phyloP scores from a whole-genome alignment of 2,329 filamentous ascomycete genomes.

The Colletotrichum sp. region DNA sequence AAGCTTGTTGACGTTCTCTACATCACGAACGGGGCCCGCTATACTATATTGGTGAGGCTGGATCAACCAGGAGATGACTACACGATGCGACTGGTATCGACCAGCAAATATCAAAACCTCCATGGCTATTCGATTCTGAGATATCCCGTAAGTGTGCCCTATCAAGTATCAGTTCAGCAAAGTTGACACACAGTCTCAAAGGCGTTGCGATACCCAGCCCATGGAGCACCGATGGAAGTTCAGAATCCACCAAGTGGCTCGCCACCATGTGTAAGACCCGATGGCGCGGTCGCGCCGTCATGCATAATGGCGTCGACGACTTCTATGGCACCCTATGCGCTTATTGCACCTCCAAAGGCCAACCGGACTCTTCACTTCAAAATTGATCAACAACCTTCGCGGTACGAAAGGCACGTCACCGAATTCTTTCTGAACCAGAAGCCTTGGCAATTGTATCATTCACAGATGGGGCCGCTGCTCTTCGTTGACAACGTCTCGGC shows the following conservation, averaged over 20 bases:
- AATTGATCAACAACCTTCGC: background rate
- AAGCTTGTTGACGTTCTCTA: conserved; percentile 32
- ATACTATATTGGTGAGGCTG: conserved; percentile 53
- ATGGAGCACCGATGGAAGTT: background rate
- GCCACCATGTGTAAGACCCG: background rate
- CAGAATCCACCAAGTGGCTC: background rate
- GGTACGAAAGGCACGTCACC: background rate
- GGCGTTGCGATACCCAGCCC: background rate
- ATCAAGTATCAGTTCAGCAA: background rate
- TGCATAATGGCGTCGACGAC: background rate
- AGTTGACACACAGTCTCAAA: background rate
- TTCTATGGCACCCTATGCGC: background rate
- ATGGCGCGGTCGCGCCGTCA: background rate
- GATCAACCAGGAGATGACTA: conserved; percentile 50
- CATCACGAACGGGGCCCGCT: conserved; percentile 57
- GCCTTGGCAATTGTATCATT: conserved; percentile 3
- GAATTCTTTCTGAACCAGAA: conserved; percentile 5
- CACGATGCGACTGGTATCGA: conserved; percentile 57
- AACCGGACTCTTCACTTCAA: background rate
- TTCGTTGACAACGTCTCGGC: conserved; percentile 50
- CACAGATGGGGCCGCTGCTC: conserved; percentile 35
- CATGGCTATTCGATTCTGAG: conserved; percentile 53
- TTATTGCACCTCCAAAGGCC: background rate
- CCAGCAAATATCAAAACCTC: conserved; percentile 57
- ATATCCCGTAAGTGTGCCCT: background rate